A percentile compares a stretch with the other conserved stretches of the same genome.
Conservation (phyloP, 2,329 filamentous ascomycete species). For the Saccharata proteae region DNA sequence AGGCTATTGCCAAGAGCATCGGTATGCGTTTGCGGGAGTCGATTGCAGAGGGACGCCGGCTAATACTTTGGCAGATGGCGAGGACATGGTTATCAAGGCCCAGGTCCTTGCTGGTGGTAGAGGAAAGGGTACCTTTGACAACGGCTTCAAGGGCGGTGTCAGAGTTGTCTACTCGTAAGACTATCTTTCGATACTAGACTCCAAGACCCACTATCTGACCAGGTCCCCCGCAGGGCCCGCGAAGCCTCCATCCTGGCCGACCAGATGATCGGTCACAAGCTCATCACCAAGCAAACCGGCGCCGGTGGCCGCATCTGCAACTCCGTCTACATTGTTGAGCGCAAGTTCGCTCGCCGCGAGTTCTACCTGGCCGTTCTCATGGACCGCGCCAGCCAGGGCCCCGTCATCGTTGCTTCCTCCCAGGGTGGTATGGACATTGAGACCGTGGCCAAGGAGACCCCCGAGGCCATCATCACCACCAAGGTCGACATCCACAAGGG, state of each 20-base stretch:
- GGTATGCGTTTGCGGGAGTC: too few relatives aligned
- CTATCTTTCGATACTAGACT: constrained; percentile 8
- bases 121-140: constrained; percentile 96
- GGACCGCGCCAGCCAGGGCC: constrained; percentile 83
- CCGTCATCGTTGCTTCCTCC: constrained; percentile 93
- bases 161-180: constrained; percentile 89
- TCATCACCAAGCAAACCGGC: constrained; percentile 98
- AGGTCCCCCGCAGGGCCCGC: constrained; percentile 52
- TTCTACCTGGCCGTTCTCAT: constrained; percentile 99
- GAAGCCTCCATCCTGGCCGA: constrained; percentile 94
- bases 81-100: constrained; percentile 99
- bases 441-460: constrained; percentile 93
- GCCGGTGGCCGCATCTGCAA: constrained; percentile 88
- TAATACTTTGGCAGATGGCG: constrained; percentile 41
- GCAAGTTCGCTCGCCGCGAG: constrained; percentile 97
- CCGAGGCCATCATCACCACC: constrained; percentile 89
- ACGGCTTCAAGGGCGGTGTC: constrained; percentile 97
- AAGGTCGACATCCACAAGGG: constrained; percentile 87
- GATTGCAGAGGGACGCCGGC: too few relatives aligned
- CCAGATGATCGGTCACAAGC: constrained; percentile 99
- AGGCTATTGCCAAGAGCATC: constrained; percentile 80
- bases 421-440: constrained; percentile 99
- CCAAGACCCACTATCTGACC: constrained; percentile 11
- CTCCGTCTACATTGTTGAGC: constrained; percentile 97
- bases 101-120: constrained; percentile 96